Conservation (phyloP, 1,284 basidiomycete genomes). For the Kwoniella shivajii region DNA sequence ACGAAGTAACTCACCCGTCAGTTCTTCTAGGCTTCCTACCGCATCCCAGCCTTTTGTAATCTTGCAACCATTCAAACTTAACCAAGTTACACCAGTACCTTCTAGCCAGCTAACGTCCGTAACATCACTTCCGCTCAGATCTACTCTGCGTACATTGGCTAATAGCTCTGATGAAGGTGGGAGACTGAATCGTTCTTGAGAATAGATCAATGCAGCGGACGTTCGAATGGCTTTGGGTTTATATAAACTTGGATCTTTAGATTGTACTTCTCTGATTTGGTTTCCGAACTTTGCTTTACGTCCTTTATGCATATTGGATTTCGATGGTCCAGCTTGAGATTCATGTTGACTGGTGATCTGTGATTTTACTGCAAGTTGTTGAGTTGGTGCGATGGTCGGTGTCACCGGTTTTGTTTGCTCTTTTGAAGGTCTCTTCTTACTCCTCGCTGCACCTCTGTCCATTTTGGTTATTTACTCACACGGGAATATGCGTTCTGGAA, state of each 20-base stretch:
- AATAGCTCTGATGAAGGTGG: constrained; percentile 37
- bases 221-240: constrained; percentile 47
- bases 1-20: constrained; percentile 38
- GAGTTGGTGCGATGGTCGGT: neutral
- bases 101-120: constrained; percentile 42
- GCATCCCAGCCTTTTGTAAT: constrained; percentile 43
- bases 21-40: constrained; percentile 34
- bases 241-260: constrained; percentile 36
- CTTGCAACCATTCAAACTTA: constrained; percentile 42
- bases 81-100: constrained; percentile 41
- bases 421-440: constrained; percentile 30
- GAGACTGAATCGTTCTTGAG: constrained; percentile 31
- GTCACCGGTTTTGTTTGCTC: neutral
- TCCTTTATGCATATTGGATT: too few relatives aligned
- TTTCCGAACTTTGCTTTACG: constrained; percentile 5
- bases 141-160: constrained; percentile 37
- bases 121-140: constrained; percentile 41
- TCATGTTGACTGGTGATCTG: too few relatives aligned
- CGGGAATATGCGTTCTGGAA: neutral
- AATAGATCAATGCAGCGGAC: constrained; percentile 40
- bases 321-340: neutral
- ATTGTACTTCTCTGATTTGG: constrained; percentile 1
- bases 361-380: too few relatives aligned
- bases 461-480: constrained; percentile 27
- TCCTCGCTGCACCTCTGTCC: constrained; percentile 51